A percentile compares a stretch with the other conserved stretches of the same genome.
These are phyloP conservation scores for Herpetospermum pedunculosum DNA, from an alignment of 306 rosid species.

Conservation along the genomic window DNA sequence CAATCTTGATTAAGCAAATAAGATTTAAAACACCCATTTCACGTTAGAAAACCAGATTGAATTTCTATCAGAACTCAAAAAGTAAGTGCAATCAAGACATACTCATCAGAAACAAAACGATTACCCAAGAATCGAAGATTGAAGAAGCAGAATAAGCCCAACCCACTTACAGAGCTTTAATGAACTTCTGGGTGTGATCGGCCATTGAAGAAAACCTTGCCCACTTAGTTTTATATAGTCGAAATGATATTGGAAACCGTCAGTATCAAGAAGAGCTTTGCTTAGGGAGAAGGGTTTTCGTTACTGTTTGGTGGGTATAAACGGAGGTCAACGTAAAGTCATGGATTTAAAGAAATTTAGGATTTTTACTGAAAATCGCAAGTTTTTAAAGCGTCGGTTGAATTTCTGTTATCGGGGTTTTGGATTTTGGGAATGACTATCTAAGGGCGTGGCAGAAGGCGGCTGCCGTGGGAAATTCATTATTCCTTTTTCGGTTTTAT, in stretches of 20 bases:
- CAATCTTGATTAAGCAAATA: background rate
- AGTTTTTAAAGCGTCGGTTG: background rate
- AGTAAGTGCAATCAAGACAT: background rate
- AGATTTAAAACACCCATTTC: background rate
- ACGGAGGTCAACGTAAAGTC: background rate
- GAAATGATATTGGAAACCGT: background rate
- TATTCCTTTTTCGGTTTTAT: too few relatives aligned
- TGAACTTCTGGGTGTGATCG: background rate
- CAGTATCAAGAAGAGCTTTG: background rate
- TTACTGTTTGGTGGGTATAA: background rate
- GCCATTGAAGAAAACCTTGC: background rate
- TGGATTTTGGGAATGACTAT: background rate
- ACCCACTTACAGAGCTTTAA: background rate
- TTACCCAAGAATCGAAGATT: background rate
- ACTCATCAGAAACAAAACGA: background rate
- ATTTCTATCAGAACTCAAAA: background rate
- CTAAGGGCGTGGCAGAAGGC: background rate
- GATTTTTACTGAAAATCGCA: background rate
- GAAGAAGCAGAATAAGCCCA: background rate
- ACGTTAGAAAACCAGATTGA: background rate
- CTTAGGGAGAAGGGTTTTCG: constrained; percentile 5
- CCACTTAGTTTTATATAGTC: background rate
- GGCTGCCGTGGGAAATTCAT: background rate
- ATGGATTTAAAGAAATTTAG: background rate
- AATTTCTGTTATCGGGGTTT: background rate